phyloP scores from a whole-genome alignment of 2,329 filamentous ascomycete species.

The Podosphaera fusca region DNA sequence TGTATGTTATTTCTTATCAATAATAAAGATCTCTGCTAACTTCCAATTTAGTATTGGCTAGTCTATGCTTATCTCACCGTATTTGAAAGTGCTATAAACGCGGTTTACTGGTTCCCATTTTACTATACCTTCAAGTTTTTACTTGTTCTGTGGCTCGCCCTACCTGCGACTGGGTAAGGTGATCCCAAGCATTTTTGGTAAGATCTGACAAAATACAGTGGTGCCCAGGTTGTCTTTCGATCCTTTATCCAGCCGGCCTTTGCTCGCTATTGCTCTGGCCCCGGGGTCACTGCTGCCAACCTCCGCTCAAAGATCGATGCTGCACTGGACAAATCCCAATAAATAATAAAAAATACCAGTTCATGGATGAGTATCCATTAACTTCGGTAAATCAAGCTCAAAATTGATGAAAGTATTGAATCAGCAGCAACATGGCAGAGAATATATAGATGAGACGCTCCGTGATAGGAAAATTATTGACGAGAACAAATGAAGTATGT shows the following conservation, averaged over 20 bases:
- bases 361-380: too few relatives aligned
- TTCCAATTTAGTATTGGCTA: constrained; percentile 50
- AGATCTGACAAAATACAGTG: constrained; percentile 28
- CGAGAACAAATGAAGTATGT: too few relatives aligned
- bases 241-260: constrained; percentile 84
- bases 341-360: neutral
- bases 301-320: constrained; percentile 67
- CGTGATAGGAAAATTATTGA: too few relatives aligned
- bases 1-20: constrained; percentile 23
- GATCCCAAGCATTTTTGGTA: neutral
- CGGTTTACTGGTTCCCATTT: constrained; percentile 92
- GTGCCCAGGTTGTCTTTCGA: constrained; percentile 89
- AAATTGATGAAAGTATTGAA: too few relatives aligned
- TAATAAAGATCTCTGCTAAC: constrained; percentile 1
- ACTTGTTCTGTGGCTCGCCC: constrained; percentile 90
- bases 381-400: too few relatives aligned
- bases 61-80: constrained; percentile 68
- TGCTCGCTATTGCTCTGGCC: constrained; percentile 61
- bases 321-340: constrained; percentile 10
- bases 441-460: too few relatives aligned
- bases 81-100: constrained; percentile 58
- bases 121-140: constrained; percentile 99
- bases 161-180: constrained; percentile 75
- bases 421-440: too few relatives aligned
- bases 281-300: constrained; percentile 57